phyloP scores from a whole-genome alignment of 768 basidiomycete genomes.

The Russula emetica region DNA sequence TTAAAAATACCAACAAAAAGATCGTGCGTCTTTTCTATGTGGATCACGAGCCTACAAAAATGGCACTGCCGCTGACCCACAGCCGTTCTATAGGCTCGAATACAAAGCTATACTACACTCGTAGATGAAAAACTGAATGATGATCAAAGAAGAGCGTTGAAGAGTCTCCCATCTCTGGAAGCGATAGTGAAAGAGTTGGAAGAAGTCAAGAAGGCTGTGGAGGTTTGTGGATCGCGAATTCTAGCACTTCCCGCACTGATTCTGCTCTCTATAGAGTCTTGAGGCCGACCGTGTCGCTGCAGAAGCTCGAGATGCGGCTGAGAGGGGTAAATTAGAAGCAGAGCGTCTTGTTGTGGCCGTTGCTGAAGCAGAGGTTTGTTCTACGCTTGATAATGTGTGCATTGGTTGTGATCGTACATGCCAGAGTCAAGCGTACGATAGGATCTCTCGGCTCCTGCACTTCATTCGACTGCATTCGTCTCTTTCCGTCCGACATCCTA shows the following conservation, averaged over 20 bases:
- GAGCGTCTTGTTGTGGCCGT: slow-evolving; percentile 53
- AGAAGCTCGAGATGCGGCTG: slow-evolving; percentile 48
- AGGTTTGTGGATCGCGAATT: slow-evolving; percentile 46
- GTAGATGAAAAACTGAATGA: slow-evolving; percentile 75
- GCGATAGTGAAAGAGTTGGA: slow-evolving; percentile 76
- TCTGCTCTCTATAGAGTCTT: slow-evolving; percentile 42
- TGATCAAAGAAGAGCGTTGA: slow-evolving; percentile 75
- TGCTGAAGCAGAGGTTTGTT: slow-evolving; percentile 53
- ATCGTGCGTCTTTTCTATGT: slow-evolving; percentile 52
- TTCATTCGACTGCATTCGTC: slow-evolving; percentile 56
- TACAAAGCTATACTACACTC: slow-evolving; percentile 64
- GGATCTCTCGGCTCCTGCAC: slow-evolving; percentile 49
- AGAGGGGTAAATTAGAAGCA: slow-evolving; percentile 54
- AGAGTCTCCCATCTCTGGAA: slow-evolving; percentile 70
- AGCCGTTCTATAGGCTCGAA: slow-evolving; percentile 51
- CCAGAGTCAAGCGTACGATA: slow-evolving; percentile 45
- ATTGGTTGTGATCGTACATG: slow-evolving; percentile 8
- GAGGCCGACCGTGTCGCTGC: slow-evolving; percentile 63
- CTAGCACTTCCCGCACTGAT: slow-evolving; percentile 5
- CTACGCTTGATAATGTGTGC: not conserved
- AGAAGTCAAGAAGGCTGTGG: slow-evolving; percentile 79
- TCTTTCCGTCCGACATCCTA: slow-evolving; percentile 44
- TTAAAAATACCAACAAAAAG: slow-evolving; percentile 77
- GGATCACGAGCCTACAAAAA: slow-evolving; percentile 16
- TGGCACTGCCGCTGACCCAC: slow-evolving; percentile 2